Base-by-base conservation (phyloP, 495 filamentous ascomycete genomes). In the Penicillium pancosmium region DNA sequence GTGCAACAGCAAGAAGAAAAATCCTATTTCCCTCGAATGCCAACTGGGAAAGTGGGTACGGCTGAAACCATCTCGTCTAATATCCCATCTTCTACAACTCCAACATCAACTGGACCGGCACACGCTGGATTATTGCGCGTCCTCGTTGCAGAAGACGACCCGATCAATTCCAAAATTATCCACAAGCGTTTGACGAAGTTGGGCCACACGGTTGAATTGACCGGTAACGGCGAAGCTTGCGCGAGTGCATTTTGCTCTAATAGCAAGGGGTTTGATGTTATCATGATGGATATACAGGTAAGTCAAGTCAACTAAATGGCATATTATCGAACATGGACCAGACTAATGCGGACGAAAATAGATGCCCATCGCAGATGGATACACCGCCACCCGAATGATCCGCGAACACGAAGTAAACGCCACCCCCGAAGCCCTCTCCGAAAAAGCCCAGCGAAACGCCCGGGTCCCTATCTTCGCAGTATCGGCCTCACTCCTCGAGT, bases 251-350 rank as follows among this genome's bases (percentile, higher is more conserved):
- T 91, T 66, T 75, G 70, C 25, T 85, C 88, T 19, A 80, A 83
- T 46, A 77, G 83, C 1, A 66, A 64, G 43, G 69, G 54, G 15
- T 95, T 88, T 63, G 92, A 98, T 71, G 86, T 93, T n/a, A 79
- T 98, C 16, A 78, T 98, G 66, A 98, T 98, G 93, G 93, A 98
- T 67, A 92, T 97, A 76, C 92, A 97, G 81, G 91, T 90, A 67
- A 69, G 82, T 41, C 23, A 31, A 21, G 19, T 21, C 19, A 21
- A 1, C 1, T 2, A 1, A 21, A 2, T 21, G 19, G 2, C 23
- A 23, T 23, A 23, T 10, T 15, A 21, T 41, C 43, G 61, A 59
- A 69, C 47, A 41, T 50, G 64, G 23, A 23, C 23, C 0, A 8
- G 5, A 31, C 27, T 31, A 31, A 31, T 2, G 27, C 27, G 4